Evolutionary conservation across 2,329 filamentous ascomycete genomes (phyloP).

Genomic region (Venturia carpophila): DNA sequence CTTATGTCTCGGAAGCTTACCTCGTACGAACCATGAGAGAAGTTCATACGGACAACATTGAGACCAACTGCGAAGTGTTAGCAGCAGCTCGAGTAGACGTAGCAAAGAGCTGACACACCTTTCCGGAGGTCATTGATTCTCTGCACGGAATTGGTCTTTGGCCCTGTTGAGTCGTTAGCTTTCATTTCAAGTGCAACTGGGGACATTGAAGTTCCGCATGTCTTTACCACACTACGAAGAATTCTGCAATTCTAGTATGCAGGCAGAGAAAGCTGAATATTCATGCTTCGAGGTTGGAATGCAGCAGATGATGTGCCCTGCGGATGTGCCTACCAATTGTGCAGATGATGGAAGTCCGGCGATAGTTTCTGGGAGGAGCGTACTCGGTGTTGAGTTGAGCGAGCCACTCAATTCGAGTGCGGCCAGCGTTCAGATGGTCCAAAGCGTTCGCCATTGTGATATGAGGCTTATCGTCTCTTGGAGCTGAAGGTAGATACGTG

Average conservation of each 20-base stretch:
- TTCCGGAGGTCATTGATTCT: constrained; percentile 90
- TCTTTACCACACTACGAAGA: not conserved
- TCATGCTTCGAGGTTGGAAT: not conserved
- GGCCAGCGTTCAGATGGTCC: constrained; percentile 71
- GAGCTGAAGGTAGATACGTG: not conserved
- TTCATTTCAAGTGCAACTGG: constrained; percentile 1
- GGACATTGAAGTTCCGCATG: not conserved
- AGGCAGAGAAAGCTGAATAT: not conserved
- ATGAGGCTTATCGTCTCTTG: not conserved
- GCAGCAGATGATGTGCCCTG: constrained; percentile 1
- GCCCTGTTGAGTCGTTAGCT: constrained; percentile 44
- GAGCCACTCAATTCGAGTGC: constrained; percentile 63
- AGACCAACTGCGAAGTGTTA: constrained; percentile 57
- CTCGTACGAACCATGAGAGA: constrained; percentile 86
- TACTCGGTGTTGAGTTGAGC: constrained; percentile 82
- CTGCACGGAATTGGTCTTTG: constrained; percentile 97
- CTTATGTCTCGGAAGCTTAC: constrained; percentile 29
- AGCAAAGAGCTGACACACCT: constrained; percentile 32
- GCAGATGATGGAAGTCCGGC: constrained; percentile 96
- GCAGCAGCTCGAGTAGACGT: not conserved
- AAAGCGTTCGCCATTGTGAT: constrained; percentile 60
- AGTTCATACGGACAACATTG: constrained; percentile 99
- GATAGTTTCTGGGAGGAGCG: constrained; percentile 79
- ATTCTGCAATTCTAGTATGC: not conserved
- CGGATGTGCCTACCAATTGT: constrained; percentile 62